phyloP scores from a whole-genome alignment of 805 yeast species.

The Candida andamanensis region DNA sequence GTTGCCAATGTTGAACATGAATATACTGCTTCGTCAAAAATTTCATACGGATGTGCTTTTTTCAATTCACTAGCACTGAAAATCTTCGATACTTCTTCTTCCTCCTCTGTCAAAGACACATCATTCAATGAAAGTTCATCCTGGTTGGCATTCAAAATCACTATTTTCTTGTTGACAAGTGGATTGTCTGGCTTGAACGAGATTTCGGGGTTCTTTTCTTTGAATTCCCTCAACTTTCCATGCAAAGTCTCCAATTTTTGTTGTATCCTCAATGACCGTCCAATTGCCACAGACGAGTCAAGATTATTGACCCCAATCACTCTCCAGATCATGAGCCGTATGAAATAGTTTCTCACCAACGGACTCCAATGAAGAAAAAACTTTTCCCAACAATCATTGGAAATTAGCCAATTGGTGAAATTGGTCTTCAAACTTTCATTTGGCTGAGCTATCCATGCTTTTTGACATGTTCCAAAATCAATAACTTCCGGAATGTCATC shows the following conservation, averaged over 20 bases:
- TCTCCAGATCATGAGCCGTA: conserved; percentile 66
- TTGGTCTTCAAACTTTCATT: conserved; percentile 43
- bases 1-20: conserved; percentile 23
- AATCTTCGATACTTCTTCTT: conserved; percentile 5
- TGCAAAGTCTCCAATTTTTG: conserved; percentile 25
- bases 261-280: conserved; percentile 26
- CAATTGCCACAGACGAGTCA: conserved; percentile 29
- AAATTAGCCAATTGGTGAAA: conserved; percentile 51
- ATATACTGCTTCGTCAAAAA: conserved; percentile 63
- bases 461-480: background rate
- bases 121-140: conserved; percentile 9
- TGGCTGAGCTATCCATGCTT: conserved; percentile 35
- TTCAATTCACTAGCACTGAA: conserved; percentile 31
- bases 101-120: conserved; percentile 1
- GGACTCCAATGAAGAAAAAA: conserved; percentile 80
- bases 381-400: conserved; percentile 45
- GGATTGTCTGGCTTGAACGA: conserved; percentile 35
- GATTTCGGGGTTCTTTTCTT: conserved; percentile 8
- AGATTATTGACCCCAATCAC: conserved; percentile 40
- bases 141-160: conserved; percentile 31
- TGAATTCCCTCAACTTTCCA: conserved; percentile 21
- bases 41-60: conserved; percentile 56
- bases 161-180: conserved; percentile 44
- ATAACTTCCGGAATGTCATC: conserved; percentile 48
- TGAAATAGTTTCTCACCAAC: conserved; percentile 63